These are phyloP conservation scores for Mucor irregularis DNA, from an alignment of 371 early-diverging fungal genomes.

Conservation along the genomic window DNA sequence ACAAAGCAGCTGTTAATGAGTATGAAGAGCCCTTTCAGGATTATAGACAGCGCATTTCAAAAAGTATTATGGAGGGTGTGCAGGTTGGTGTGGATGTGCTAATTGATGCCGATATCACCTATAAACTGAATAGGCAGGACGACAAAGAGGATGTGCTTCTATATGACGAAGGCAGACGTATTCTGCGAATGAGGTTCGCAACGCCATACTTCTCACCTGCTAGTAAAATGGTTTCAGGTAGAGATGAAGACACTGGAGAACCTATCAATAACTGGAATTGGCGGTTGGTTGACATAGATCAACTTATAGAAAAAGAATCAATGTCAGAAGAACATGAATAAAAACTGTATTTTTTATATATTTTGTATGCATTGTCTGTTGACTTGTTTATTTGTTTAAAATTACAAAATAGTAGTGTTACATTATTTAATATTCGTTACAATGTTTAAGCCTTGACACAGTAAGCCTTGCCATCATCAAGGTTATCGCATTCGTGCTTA, in stretches of 20 bases:
- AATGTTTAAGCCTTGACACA: conserved; percentile 24
- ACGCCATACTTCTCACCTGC: conserved; percentile 62
- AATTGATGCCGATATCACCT: conserved; percentile 57
- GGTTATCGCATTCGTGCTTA: conserved; percentile 34
- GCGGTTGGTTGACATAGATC: conserved; percentile 60
- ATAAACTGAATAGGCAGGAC: conserved; percentile 25
- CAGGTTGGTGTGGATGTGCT: conserved; percentile 57
- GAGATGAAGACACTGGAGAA: conserved; percentile 51
- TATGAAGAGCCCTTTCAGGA: conserved; percentile 50
- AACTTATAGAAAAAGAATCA: conserved; percentile 54
- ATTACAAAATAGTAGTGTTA: background rate
- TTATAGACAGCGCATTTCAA: conserved; percentile 41
- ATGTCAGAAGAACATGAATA: conserved; percentile 26
- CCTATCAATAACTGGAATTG: conserved; percentile 60
- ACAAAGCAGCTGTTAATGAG: conserved; percentile 17
- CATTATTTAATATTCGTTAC: background rate
- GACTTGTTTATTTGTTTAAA: conserved; percentile 7
- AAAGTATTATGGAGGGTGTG: conserved; percentile 54
- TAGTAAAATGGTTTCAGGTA: conserved; percentile 48
- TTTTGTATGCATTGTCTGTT: too few species aligned
- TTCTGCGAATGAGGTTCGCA: conserved; percentile 54
- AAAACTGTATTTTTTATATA: background rate
- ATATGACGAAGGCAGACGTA: conserved; percentile 53
- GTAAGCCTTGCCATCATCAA: conserved; percentile 38
- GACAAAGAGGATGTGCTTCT: conserved; percentile 24